Conservation (phyloP, 352 stramenopile genomes). For the Pythium coloratum region DNA sequence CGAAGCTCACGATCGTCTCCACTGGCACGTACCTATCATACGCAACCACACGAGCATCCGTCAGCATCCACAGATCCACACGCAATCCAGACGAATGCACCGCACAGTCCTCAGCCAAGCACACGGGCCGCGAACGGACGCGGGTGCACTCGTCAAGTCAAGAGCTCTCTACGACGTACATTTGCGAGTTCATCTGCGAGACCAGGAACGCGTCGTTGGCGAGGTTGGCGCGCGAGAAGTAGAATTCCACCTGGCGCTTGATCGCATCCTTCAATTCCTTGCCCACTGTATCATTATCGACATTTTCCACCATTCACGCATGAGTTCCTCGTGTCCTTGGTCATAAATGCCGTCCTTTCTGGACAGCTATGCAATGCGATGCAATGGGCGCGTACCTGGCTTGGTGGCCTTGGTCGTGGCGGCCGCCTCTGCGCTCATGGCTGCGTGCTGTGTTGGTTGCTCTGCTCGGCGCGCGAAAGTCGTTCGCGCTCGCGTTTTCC, state of each 20-base stretch:
- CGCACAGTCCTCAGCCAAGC: not conserved
- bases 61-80: not conserved
- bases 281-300: conserved; percentile 16
- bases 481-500: conserved; percentile 1
- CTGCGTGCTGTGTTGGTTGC: conserved; percentile 7
- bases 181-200: conserved; percentile 90
- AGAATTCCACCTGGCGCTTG: conserved; percentile 90
- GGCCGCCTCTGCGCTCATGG: conserved; percentile 26
- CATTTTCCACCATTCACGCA: not conserved
- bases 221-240: conserved; percentile 89
- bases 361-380: not conserved
- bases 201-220: conserved; percentile 86
- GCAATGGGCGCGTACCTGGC: conserved; percentile 16
- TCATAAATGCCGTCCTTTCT: not conserved
- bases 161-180: conserved; percentile 40
- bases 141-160: not conserved
- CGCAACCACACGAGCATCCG: not conserved
- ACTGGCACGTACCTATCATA: conserved; percentile 75
- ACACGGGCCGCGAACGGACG: not conserved
- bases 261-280: conserved; percentile 79
- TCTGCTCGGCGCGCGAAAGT: not conserved
- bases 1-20: conserved; percentile 80
- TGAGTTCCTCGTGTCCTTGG: not conserved
- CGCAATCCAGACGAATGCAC: not conserved
- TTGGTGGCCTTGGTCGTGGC: conserved; percentile 23